Evolutionary conservation across 495 filamentous ascomycete species (phyloP).

Genomic region (Penicillium desertorum): DNA sequence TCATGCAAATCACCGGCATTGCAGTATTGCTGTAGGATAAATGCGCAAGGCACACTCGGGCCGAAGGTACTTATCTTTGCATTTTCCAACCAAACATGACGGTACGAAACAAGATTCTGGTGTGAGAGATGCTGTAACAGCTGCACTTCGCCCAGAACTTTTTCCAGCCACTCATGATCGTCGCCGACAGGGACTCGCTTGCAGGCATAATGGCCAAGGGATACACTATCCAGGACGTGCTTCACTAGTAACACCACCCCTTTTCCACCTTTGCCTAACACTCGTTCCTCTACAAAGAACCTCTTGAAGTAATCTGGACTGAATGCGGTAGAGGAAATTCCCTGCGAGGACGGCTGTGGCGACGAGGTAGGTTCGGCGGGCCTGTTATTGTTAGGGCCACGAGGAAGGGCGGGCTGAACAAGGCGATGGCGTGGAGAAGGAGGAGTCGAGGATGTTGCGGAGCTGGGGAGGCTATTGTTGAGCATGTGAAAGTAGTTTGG

Average conservation of each 20-base stretch:
- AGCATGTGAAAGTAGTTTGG: constrained; percentile 95
- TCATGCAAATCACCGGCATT: constrained; percentile 89
- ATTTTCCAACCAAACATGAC: constrained; percentile 95
- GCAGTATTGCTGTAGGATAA: constrained; percentile 97
- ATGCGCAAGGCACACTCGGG: constrained; percentile 90
- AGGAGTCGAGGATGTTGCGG: constrained; percentile 47
- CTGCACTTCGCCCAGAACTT: constrained; percentile 89
- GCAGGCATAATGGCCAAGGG: constrained; percentile 89
- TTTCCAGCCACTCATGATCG: constrained; percentile 93
- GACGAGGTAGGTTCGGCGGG: constrained; percentile 56
- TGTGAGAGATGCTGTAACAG: constrained; percentile 87
- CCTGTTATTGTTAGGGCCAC: constrained; percentile 34
- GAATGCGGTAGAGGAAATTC: constrained; percentile 83
- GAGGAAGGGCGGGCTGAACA: constrained; percentile 46
- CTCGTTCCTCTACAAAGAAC: constrained; percentile 85
- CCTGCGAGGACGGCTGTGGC: constrained; percentile 52
- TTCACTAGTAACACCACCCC: constrained; percentile 90
- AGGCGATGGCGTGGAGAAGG: constrained; percentile 55
- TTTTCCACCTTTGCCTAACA: constrained; percentile 87
- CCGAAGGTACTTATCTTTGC: constrained; percentile 79
- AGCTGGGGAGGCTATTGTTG: constrained; percentile 57
- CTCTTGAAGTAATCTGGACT: constrained; percentile 86
- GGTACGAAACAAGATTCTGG: constrained; percentile 94
- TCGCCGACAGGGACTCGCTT: constrained; percentile 95
- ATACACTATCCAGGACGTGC: constrained; percentile 84